Evolutionary conservation across 768 basidiomycete genomes (phyloP), one percentile per base, ranked within the genome.

Genomic region (Astraeus odoratus): DNA sequence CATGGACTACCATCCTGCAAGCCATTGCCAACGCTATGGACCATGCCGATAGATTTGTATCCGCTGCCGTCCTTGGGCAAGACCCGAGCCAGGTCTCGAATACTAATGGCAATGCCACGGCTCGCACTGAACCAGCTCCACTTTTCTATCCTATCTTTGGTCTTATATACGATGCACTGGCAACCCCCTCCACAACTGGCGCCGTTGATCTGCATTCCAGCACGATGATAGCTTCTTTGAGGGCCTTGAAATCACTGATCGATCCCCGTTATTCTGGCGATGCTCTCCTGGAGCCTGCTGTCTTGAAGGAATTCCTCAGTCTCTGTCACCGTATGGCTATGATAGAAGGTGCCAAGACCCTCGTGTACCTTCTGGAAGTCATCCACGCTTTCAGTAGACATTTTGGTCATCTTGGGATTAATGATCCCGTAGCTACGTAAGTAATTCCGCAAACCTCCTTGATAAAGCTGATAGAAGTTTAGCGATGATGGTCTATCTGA

Each of bases 81-180:
- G 55, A 39, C 19, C 53, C 61, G 1, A 48, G 57, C 29, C 43
- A 40, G 19, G 44, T 46, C 19, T 41, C 64, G 1, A 48, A 59
- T 3, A 51, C 57, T 1, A 61, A 57, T 5, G 55, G 56, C 6
- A 25, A 43, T 19, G 47, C 42, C 10, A 47, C 48, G 3, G 58
- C 64, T 13, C 64, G 74, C 4, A 57, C 66, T 7, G 86, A 90
- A 46, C 87, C 91, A 2, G 74, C 83, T 0, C 73, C 80, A 9
- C 81, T 89, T 65, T 99, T 97, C 68, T 92, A 83, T 66, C 76
- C 89, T 9, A 59, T 96, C 4, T 97, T 95, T 58, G 94, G 95
- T 9, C 76, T 98, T n/a, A 82, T 95, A 1, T 99, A 86, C 53
- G 95, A 98, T 59, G 82, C 88, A 0, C 68, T 97, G 6, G 78